Base-by-base conservation (phyloP, 2,329 filamentous ascomycete genomes). In the Ceratocystis smalleyi region DNA sequence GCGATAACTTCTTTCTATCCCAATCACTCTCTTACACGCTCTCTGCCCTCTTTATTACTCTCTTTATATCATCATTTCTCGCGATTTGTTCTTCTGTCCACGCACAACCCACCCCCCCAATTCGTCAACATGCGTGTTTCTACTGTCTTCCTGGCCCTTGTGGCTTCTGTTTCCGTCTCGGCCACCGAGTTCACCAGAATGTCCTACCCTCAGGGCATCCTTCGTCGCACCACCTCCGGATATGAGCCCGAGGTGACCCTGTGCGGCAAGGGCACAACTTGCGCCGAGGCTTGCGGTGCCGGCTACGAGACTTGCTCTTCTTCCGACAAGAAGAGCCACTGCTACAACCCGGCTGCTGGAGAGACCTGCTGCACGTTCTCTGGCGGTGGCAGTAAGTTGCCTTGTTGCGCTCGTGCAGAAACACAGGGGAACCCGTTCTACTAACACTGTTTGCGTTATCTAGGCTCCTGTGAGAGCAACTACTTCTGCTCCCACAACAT, bases 401-500 rank as follows among this genome's bases (percentile, higher is more conserved):
- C 17, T 19, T 17, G 17, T 49, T 5, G 22, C 12, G 35, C 27
- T 10, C 5, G 1, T 40, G 10, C 35, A 43, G n/a, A 1, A 24
- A 35, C 3, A 59, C 10, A 10, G 4, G 22, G 5, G 12, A 10
- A 17, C 15, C 60, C 5, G 5, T 47, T 22, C 62, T 5, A 59
- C 64, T 67, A 51, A 67, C 65, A 55, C 49, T 47, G 59, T 27
- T 3, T 7, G 35, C 3, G 12, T 40, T 12, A 2, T 40, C 35
- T 62, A 84, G 82, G 83, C 73, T 81, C 83, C 40, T 86, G 83
- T 72, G 78, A 82, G 40, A 71, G 74, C 17, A 82, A 81, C 61
- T 86, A 80, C 76, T 86, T 81, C 76, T 86, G 84, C 75, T 78
- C 81, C n/a, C 75, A 78, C 68, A 78, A 84, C 70, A 71, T 73